phyloP scores from a whole-genome alignment of 2,329 filamentous ascomycete genomes.

The Westerdykella sp. region DNA sequence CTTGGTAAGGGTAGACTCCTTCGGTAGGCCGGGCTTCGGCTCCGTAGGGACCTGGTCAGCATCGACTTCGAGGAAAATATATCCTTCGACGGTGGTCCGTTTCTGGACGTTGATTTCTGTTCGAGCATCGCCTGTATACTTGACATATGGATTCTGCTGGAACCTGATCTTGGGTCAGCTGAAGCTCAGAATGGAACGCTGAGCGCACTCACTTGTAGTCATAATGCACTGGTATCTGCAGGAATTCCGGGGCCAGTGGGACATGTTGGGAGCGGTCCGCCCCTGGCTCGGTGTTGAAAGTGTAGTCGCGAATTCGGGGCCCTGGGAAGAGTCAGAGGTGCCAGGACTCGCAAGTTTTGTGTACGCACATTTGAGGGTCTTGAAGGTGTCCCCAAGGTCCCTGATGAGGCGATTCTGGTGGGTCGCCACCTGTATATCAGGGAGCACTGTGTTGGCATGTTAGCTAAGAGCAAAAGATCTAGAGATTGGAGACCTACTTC shows the following conservation, averaged over 20 bases:
- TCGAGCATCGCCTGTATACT: constrained; percentile 44
- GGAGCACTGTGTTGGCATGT: constrained; percentile 48
- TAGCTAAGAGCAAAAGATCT: constrained; percentile 6
- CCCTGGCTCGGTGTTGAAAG: constrained; percentile 30
- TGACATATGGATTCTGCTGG: constrained; percentile 76
- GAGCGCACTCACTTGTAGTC: constrained; percentile 44
- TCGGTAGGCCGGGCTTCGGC: constrained; percentile 52
- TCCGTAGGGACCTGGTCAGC: constrained; percentile 56
- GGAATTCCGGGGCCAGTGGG: constrained; percentile 73
- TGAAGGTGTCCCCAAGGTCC: constrained; percentile 63
- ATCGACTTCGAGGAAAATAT: constrained; percentile 55
- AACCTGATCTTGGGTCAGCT: constrained; percentile 49
- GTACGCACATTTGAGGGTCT: constrained; percentile 62
- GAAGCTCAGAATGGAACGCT: not conserved
- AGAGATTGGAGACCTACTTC: constrained; percentile 46
- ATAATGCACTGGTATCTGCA: constrained; percentile 67
- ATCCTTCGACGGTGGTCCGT: constrained; percentile 21
- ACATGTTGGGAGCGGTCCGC: constrained; percentile 63
- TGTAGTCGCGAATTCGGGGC: constrained; percentile 58
- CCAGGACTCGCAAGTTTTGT: not conserved
- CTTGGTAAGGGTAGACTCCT: constrained; percentile 46
- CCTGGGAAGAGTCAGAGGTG: constrained; percentile 33
- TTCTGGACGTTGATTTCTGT: constrained; percentile 26
- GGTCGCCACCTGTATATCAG: constrained; percentile 80
- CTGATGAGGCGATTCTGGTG: constrained; percentile 62